These are phyloP conservation scores for Amniculicola lignicola DNA, from an alignment of 495 filamentous ascomycete genomes.

Conservation along the genomic window DNA sequence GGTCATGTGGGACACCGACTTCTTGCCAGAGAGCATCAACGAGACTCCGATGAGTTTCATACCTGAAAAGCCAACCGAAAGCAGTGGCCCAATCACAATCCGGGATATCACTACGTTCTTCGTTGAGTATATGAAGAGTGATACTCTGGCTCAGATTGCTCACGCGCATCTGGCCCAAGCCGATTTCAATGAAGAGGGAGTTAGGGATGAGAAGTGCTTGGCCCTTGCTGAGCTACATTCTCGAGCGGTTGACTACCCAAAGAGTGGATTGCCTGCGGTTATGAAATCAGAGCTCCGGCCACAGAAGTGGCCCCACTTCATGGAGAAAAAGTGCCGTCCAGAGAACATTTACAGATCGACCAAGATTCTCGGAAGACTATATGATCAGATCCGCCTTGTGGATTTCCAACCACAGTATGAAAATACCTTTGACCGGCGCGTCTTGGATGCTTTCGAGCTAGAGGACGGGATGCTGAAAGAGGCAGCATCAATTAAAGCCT, in stretches of 20 bases:
- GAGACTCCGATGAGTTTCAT: slow-evolving; percentile 71
- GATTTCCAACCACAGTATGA: slow-evolving; percentile 70
- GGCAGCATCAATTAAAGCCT: slow-evolving; percentile 63
- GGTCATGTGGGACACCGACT: slow-evolving; percentile 82
- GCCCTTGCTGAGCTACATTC: slow-evolving; percentile 81
- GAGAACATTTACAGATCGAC: slow-evolving; percentile 61
- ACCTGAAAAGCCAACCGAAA: slow-evolving; percentile 47
- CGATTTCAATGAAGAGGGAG: slow-evolving; percentile 60
- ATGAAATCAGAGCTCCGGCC: slow-evolving; percentile 62
- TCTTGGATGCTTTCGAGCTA: slow-evolving; percentile 62
- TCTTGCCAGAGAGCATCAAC: slow-evolving; percentile 70
- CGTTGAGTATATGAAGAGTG: slow-evolving; percentile 90
- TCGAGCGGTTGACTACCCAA: slow-evolving; percentile 87
- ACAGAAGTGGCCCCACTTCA: slow-evolving; percentile 78
- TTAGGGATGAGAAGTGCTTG: slow-evolving; percentile 66
- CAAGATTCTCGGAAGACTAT: slow-evolving; percentile 78
- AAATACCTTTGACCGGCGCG: slow-evolving; percentile 70
- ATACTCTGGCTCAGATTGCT: slow-evolving; percentile 74
- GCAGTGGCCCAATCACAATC: slow-evolving; percentile 56
- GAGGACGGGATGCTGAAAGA: slow-evolving; percentile 52
- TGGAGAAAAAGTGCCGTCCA: slow-evolving; percentile 64
- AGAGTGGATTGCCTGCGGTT: slow-evolving; percentile 73
- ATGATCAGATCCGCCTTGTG: slow-evolving; percentile 64
- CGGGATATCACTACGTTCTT: slow-evolving; percentile 80
- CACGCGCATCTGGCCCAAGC: slow-evolving; percentile 77